A percentile compares a stretch with the other conserved stretches of the same genome.
phyloP scores from a whole-genome alignment of 768 basidiomycete species.

The Fomitopsis pulvina region DNA sequence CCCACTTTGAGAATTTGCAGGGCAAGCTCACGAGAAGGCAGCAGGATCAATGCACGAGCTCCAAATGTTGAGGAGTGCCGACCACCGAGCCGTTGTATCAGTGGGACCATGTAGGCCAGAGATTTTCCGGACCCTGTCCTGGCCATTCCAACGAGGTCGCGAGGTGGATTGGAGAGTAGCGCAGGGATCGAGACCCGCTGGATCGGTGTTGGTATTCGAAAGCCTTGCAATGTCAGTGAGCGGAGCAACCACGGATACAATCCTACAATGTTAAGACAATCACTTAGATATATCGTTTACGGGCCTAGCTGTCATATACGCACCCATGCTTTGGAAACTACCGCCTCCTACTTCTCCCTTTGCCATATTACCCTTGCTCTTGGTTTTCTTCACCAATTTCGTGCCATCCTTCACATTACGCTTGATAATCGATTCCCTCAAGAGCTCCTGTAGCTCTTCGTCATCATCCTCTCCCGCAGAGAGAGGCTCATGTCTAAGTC shows the following conservation, averaged over 20 bases:
- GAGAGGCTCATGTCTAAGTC: not conserved
- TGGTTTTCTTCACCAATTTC: conserved; percentile 69
- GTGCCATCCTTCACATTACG: conserved; percentile 71
- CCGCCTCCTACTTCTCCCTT: conserved; percentile 87
- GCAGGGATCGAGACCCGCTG: conserved; percentile 87
- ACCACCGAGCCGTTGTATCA: conserved; percentile 81
- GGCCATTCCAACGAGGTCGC: conserved; percentile 97
- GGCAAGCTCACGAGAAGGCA: conserved; percentile 92
- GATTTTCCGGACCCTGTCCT: conserved; percentile 98
- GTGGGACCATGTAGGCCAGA: conserved; percentile 90
- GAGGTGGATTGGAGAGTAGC: conserved; percentile 75
- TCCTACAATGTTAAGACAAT: conserved; percentile 37
- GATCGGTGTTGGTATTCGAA: conserved; percentile 92
- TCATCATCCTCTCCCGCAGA: conserved; percentile 33
- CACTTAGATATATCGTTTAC: not conserved
- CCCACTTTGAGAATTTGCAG: conserved; percentile 92
- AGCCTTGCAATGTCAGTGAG: conserved; percentile 86
- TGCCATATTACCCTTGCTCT: conserved; percentile 58
- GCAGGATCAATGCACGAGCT: conserved; percentile 78
- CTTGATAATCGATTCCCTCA: conserved; percentile 64
- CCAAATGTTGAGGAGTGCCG: conserved; percentile 76
- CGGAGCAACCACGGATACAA: conserved; percentile 79
- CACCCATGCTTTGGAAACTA: conserved; percentile 95
- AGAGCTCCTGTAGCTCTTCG: conserved; percentile 54
- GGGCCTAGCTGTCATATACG: conserved; percentile 20